Conservation (phyloP, 352 stramenopile species). For the Thraustochytrium sp. region DNA sequence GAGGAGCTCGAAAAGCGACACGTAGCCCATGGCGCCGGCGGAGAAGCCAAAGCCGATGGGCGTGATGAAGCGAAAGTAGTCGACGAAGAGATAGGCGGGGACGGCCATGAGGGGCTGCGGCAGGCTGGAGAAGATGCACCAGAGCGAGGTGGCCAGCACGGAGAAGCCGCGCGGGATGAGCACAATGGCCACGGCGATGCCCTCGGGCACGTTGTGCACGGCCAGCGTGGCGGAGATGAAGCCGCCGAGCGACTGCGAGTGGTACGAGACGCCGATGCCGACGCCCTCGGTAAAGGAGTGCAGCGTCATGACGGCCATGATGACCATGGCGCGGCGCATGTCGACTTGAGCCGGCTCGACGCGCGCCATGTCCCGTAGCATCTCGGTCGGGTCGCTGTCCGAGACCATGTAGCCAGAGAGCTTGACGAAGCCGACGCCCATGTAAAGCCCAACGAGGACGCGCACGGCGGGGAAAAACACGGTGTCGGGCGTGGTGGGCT, state of each 20-base stretch:
- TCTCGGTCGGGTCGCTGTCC: conserved; percentile 86
- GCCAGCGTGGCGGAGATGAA: conserved; percentile 95
- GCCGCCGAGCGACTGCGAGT: conserved; percentile 80
- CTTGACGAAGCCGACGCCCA: conserved; percentile 93
- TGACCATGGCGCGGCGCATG: conserved; percentile 84
- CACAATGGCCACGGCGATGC: conserved; percentile 87
- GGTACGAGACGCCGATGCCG: conserved; percentile 87
- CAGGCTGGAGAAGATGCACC: conserved; percentile 78
- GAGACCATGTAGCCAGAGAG: conserved; percentile 87
- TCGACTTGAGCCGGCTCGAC: conserved; percentile 59
- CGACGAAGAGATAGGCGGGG: conserved; percentile 84
- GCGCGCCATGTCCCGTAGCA: conserved; percentile 53
- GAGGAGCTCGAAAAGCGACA: conserved; percentile 73
- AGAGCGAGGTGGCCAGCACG: conserved; percentile 71
- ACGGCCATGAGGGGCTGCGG: conserved; percentile 96
- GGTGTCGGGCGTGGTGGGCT: conserved; percentile 65
- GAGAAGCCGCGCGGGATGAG: conserved; percentile 85
- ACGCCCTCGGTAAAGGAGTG: conserved; percentile 96
- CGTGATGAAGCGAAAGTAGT: conserved; percentile 86
- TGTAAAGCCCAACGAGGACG: conserved; percentile 72
- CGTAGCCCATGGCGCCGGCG: conserved; percentile 91
- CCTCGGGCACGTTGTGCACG: conserved; percentile 97
- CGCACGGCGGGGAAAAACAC: conserved; percentile 65
- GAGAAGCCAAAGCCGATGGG: conserved; percentile 92
- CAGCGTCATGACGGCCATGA: conserved; percentile 97